These are phyloP conservation scores for Verticillium nonalfalfae DNA, from an alignment of 2,329 filamentous ascomycete genomes.

Conservation along the genomic window DNA sequence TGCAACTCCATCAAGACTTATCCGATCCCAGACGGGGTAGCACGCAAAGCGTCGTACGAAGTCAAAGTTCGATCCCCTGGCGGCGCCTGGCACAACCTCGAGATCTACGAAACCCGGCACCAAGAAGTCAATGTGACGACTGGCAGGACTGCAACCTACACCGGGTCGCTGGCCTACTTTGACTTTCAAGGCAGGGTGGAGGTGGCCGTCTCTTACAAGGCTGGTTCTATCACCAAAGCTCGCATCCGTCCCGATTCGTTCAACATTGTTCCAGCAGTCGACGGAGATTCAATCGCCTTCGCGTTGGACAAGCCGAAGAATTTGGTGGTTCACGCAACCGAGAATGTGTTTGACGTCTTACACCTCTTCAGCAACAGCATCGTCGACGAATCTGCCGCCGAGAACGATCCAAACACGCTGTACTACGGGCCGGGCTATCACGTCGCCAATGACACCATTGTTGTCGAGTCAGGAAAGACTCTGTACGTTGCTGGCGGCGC, in stretches of 20 bases:
- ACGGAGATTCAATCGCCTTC: background rate
- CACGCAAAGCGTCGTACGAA: background rate
- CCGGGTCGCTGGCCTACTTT: background rate
- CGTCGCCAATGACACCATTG: slow-evolving; percentile 8
- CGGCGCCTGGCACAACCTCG: background rate
- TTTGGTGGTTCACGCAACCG: slow-evolving; percentile 11
- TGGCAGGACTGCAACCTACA: background rate
- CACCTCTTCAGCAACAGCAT: slow-evolving; percentile 15
- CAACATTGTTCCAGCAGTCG: background rate
- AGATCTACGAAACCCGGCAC: background rate
- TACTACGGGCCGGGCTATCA: slow-evolving; percentile 17
- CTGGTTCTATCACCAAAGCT: background rate
- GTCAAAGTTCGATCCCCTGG: background rate
- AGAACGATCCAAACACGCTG: slow-evolving; percentile 6
- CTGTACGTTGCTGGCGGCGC: slow-evolving; percentile 12
- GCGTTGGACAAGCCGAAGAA: background rate
- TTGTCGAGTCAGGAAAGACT: slow-evolving; percentile 8
- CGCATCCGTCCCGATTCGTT: slow-evolving; percentile 1
- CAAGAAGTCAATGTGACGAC: slow-evolving; percentile 4
- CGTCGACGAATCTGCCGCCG: slow-evolving; percentile 2
- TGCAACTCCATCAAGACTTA: background rate
- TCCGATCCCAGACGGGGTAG: background rate
- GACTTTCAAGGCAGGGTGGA: background rate
- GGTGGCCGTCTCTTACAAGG: background rate
- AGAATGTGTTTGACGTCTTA: slow-evolving; percentile 15